Conservation (phyloP, 2,329 filamentous ascomycete genomes). For the Cercospora berteroae region DNA sequence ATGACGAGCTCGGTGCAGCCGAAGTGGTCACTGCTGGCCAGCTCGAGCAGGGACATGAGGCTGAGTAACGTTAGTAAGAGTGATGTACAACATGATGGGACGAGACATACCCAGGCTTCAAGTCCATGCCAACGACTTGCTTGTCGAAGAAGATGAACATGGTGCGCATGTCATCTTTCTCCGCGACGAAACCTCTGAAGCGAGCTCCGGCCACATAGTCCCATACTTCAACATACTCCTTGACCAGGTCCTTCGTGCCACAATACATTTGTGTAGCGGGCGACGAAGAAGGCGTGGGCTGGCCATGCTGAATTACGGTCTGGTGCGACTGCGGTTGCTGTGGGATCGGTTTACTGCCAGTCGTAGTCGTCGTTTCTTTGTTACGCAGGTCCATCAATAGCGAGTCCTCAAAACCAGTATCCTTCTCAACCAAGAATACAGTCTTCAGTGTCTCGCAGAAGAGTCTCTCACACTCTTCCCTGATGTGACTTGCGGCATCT, state of each 20-base stretch:
- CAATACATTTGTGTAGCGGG: slow-evolving; percentile 33
- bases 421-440: slow-evolving; percentile 96
- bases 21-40: slow-evolving; percentile 70
- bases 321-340: slow-evolving; percentile 22
- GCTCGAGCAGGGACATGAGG: slow-evolving; percentile 85
- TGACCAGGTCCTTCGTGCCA: slow-evolving; percentile 41
- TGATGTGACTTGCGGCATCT: slow-evolving; percentile 95
- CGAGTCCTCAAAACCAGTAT: slow-evolving; percentile 72
- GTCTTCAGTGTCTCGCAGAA: slow-evolving; percentile 94
- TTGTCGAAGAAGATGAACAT: slow-evolving; percentile 88
- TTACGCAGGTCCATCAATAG: slow-evolving; percentile 73
- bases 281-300: slow-evolving; percentile 40
- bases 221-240: slow-evolving; percentile 73
- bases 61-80: slow-evolving; percentile 2
- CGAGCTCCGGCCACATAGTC: slow-evolving; percentile 83
- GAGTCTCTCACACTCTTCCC: slow-evolving; percentile 99
- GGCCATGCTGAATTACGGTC: slow-evolving; percentile 31
- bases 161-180: slow-evolving; percentile 66
- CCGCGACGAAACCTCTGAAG: slow-evolving; percentile 81
- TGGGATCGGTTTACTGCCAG: slow-evolving; percentile 22
- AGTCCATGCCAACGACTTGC: slow-evolving; percentile 67
- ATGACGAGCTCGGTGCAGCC: slow-evolving; percentile 75
- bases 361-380: slow-evolving; percentile 30
- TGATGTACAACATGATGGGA: too few relatives aligned
- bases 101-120: slow-evolving; percentile 85